These are phyloP conservation scores for Serendipita sp. DNA, from an alignment of 768 basidiomycete genomes.

Conservation along the genomic window DNA sequence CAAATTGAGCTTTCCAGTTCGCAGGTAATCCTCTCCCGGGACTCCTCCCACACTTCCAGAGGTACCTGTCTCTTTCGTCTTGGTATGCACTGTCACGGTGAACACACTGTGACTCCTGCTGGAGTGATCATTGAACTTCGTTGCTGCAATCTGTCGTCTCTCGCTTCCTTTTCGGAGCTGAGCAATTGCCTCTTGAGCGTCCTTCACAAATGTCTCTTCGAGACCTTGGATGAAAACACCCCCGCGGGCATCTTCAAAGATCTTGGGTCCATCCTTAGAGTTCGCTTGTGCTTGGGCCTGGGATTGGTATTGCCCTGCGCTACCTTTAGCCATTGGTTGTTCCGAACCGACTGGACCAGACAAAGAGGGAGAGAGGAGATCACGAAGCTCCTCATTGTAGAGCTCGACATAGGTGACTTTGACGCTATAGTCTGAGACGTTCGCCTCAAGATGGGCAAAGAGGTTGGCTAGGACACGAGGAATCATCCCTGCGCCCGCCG, in stretches of 20 bases:
- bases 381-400: constrained; percentile 96
- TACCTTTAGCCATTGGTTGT: constrained; percentile 66
- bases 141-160: constrained; percentile 82
- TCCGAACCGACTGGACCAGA: constrained; percentile 40
- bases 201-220: constrained; percentile 75
- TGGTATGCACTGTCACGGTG: constrained; percentile 79
- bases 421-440: constrained; percentile 70
- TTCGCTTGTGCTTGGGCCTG: constrained; percentile 23
- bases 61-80: constrained; percentile 39
- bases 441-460: constrained; percentile 72
- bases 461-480: constrained; percentile 84
- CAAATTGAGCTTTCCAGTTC: constrained; percentile 88
- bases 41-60: constrained; percentile 6
- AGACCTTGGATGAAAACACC: constrained; percentile 90
- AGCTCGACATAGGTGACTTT: constrained; percentile 89
- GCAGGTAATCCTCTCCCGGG: constrained; percentile 68
- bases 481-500: constrained; percentile 84
- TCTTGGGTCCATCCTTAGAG: constrained; percentile 45
- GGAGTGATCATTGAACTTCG: constrained; percentile 95
- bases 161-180: constrained; percentile 81
- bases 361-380: constrained; percentile 73
- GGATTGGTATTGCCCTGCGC: constrained; percentile 10
- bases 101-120: constrained; percentile 96
- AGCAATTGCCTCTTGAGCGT: constrained; percentile 64
- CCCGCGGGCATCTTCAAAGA: constrained; percentile 84